Evolutionary conservation across 352 stramenopile genomes (phyloP).

Genomic region (Phytophthora kernoviae): DNA sequence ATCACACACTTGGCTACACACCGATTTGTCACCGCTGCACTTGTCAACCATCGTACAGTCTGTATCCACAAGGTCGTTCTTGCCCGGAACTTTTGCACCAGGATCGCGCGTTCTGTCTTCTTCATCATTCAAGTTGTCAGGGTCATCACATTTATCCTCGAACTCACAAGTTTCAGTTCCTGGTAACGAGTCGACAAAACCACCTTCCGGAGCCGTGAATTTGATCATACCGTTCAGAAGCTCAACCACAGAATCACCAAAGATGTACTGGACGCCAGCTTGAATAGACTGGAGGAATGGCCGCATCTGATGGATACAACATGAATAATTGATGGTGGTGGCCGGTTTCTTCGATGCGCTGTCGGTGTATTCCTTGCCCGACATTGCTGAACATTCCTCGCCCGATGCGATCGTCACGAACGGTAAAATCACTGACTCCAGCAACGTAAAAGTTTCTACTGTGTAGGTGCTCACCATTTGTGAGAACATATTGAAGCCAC

Average conservation of each 20-base stretch:
- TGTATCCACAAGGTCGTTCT: conserved; percentile 50
- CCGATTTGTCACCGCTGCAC: conserved; percentile 44
- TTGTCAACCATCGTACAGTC: conserved; percentile 44
- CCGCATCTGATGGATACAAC: conserved; percentile 50
- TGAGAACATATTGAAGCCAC: conserved; percentile 46
- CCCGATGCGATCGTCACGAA: conserved; percentile 44
- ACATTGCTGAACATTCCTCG: conserved; percentile 44
- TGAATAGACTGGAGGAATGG: conserved; percentile 52
- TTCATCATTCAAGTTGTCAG: conserved; percentile 34
- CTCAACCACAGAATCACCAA: conserved; percentile 38
- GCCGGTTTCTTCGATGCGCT: conserved; percentile 31
- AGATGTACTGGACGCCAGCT: conserved; percentile 36
- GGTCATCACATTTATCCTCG: conserved; percentile 44
- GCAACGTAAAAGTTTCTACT: conserved; percentile 43
- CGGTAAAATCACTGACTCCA: conserved; percentile 53
- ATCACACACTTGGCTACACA: conserved; percentile 57
- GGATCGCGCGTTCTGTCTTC: conserved; percentile 23
- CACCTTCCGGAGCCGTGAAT: conserved; percentile 25
- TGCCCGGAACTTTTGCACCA: conserved; percentile 44
- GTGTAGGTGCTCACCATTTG: conserved; percentile 54
- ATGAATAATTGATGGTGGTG: conserved; percentile 52
- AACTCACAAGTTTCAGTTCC: conserved; percentile 40
- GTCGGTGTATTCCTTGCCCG: conserved; percentile 45
- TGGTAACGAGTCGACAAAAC: conserved; percentile 47
- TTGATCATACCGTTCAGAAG: conserved; percentile 55